Evolutionary conservation across 2,329 filamentous ascomycete genomes (phyloP).

Genomic region (Diaporthe vexans): DNA sequence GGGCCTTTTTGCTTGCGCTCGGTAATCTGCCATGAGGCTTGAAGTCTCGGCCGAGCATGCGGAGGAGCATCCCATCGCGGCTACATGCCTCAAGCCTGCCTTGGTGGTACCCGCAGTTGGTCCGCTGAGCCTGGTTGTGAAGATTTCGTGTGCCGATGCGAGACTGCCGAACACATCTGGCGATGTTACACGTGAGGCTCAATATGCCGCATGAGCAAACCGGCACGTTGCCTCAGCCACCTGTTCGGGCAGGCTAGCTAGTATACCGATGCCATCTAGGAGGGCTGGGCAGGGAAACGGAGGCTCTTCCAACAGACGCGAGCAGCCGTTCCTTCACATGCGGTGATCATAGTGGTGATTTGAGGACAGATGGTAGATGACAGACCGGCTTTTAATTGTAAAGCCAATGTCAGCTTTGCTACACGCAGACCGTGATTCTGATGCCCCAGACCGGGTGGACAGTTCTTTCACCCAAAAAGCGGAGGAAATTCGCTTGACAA

Average conservation of each 20-base stretch:
- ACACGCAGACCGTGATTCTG: neutral
- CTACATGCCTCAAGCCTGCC: neutral
- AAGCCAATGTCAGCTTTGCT: neutral
- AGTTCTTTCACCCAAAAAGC: neutral
- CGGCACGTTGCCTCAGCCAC: neutral
- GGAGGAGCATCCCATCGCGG: neutral
- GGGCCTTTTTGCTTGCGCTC: neutral
- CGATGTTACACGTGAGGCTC: neutral
- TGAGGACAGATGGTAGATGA: neutral
- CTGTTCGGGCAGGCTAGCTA: neutral
- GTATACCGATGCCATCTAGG: neutral
- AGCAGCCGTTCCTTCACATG: neutral
- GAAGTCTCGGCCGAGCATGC: too few species aligned
- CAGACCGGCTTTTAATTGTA: too few species aligned
- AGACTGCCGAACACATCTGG: neutral
- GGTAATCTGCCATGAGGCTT: neutral
- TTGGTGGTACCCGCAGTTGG: neutral
- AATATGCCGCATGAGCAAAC: neutral
- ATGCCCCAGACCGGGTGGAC: neutral
- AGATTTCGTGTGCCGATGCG: neutral
- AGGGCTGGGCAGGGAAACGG: neutral
- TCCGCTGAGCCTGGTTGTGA: neutral
- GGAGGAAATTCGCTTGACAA: neutral
- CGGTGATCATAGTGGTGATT: neutral
- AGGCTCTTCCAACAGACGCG: neutral